Conservation (phyloP, 768 basidiomycete genomes). For the Naganishia onofrii region DNA sequence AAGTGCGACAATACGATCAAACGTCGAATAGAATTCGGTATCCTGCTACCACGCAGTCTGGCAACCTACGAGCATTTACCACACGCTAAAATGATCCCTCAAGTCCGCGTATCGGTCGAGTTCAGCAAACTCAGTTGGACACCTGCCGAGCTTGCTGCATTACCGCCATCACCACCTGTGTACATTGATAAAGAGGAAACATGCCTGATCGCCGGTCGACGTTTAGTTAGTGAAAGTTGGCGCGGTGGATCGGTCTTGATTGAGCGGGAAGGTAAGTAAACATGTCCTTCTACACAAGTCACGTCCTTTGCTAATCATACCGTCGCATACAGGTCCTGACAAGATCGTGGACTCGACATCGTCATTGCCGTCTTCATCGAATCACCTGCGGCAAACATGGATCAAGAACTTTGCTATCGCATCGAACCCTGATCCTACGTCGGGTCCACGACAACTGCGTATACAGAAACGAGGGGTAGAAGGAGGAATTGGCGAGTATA, state of each 20-base stretch:
- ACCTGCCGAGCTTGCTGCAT: constrained; percentile 5
- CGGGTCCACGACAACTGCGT: constrained; percentile 16
- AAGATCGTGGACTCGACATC: constrained; percentile 13
- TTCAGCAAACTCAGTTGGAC: constrained; percentile 15
- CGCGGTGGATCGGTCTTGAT: constrained; percentile 14
- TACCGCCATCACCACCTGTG: constrained; percentile 1
- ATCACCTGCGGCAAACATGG: constrained; percentile 11
- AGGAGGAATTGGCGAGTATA: constrained; percentile 5
- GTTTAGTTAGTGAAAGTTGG: constrained; percentile 18
- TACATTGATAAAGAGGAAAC: constrained; percentile 6
- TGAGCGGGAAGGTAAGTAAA: constrained; percentile 10
- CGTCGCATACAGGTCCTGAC: not conserved
- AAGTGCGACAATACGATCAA: constrained; percentile 3
- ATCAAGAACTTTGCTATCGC: constrained; percentile 21
- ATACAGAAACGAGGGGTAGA: not conserved
- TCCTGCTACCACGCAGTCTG: constrained; percentile 19
- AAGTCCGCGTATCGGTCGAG: constrained; percentile 9
- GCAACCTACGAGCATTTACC: constrained; percentile 24
- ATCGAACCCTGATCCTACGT: not conserved
- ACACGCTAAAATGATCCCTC: constrained; percentile 21
- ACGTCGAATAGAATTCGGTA: constrained; percentile 17
- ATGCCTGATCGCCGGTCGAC: constrained; percentile 1
- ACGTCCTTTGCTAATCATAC: not conserved
- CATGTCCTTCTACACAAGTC: not conserved
- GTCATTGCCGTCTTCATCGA: constrained; percentile 4